phyloP scores from a whole-genome alignment of 208 protist genomes.

The Acanthamoeba castellanii region DNA sequence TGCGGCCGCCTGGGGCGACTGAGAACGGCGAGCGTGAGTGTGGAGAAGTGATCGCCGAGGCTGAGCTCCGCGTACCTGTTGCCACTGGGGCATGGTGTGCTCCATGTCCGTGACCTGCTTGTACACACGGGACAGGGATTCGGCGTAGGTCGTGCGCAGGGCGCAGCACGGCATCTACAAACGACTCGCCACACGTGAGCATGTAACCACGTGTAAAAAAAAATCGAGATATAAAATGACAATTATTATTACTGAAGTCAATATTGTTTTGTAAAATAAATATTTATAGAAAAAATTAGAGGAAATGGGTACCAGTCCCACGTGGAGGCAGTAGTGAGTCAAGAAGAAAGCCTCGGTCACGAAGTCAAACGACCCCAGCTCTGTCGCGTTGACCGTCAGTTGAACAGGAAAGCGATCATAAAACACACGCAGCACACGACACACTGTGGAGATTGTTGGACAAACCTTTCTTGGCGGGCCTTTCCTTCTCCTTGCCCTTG shows the following conservation, averaged over 20 bases:
- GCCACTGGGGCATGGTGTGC: slow-evolving; percentile 61
- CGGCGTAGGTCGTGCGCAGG: slow-evolving; percentile 20
- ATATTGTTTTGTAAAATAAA: no score
- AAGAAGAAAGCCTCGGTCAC: slow-evolving; percentile 65
- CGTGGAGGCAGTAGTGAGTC: slow-evolving; percentile 59
- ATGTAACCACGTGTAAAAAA: neutral
- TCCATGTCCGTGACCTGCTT: slow-evolving; percentile 53
- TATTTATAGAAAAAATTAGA: neutral
- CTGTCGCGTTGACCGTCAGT: neutral
- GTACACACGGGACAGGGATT: slow-evolving; percentile 19
- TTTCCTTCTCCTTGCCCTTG: slow-evolving; percentile 3
- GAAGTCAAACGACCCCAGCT: slow-evolving; percentile 40
- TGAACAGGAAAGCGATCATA: neutral
- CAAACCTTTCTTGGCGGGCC: neutral
- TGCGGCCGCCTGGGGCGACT: slow-evolving; percentile 59
- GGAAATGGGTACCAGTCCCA: slow-evolving; percentile 28
- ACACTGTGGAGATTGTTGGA: neutral
- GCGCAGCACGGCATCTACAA: slow-evolving; percentile 15
- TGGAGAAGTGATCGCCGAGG: neutral
- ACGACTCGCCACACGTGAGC: neutral
- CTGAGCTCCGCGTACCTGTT: slow-evolving; percentile 9
- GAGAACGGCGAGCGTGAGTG: neutral
- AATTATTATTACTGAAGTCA: neutral
- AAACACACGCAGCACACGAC: neutral
- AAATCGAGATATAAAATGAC: neutral